Evolutionary conservation across 768 basidiomycete genomes (phyloP).

Genomic region (Suillus ampliporus): DNA sequence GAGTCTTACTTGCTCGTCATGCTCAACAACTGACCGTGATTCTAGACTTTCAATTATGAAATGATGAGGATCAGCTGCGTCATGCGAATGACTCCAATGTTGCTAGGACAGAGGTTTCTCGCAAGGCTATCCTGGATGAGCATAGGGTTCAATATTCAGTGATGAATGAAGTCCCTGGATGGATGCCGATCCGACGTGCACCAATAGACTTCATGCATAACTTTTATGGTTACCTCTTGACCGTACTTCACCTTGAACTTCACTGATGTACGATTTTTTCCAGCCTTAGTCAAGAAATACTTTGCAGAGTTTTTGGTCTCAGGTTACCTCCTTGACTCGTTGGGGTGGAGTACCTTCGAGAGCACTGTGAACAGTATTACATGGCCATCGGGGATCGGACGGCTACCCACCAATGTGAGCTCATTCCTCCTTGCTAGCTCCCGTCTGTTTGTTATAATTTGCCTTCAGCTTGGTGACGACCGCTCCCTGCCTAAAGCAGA

Average conservation of each 20-base stretch:
- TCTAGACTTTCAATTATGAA: no score
- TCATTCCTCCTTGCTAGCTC: neutral
- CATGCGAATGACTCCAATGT: no score
- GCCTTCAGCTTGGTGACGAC: no score
- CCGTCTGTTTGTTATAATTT: neutral
- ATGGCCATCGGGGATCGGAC: constrained; percentile 38
- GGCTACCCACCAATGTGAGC: constrained; percentile 41
- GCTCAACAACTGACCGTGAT: no score
- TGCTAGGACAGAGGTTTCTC: neutral
- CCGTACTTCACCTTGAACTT: constrained; percentile 17
- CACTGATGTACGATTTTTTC: neutral
- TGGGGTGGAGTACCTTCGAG: constrained; percentile 32
- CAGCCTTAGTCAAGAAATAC: neutral
- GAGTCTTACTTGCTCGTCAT: constrained; percentile 13
- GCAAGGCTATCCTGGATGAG: constrained; percentile 18
- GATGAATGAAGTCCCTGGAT: constrained; percentile 33
- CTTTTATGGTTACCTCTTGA: constrained; percentile 26
- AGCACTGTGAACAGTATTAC: constrained; percentile 27
- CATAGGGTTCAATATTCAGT: constrained; percentile 28
- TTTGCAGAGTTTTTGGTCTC: constrained; percentile 22
- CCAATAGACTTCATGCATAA: constrained; percentile 41
- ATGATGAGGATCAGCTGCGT: no score
- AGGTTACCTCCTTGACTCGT: constrained; percentile 31
- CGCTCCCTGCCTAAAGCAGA: constrained; percentile 26
- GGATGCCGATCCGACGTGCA: constrained; percentile 30